These are phyloP conservation scores for Xerocomus alliaceus DNA, from an alignment of 1,284 basidiomycete genomes.

Conservation along the genomic window DNA sequence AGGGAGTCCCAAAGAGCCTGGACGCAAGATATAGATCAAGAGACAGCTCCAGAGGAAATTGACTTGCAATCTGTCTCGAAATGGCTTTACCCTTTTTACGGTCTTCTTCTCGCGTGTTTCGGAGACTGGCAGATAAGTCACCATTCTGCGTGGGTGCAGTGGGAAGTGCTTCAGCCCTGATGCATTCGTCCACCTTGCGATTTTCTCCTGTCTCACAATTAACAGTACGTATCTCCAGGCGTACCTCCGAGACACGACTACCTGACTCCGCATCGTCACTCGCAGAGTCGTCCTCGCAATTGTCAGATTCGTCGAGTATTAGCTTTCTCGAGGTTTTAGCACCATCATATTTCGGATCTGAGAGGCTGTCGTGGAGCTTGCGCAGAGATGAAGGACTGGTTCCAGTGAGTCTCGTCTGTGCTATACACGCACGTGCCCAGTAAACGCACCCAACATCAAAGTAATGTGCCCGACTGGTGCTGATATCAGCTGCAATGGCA, in stretches of 20 bases:
- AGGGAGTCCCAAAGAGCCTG: slow-evolving; percentile 86
- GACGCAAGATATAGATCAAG: slow-evolving; percentile 17
- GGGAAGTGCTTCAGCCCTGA: background rate
- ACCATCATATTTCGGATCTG: slow-evolving; percentile 80
- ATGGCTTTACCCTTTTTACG: slow-evolving; percentile 82
- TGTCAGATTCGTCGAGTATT: slow-evolving; percentile 55
- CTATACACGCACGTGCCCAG: slow-evolving; percentile 29
- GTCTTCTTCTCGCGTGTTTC: slow-evolving; percentile 68
- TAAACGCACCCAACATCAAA: slow-evolving; percentile 74
- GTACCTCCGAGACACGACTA: slow-evolving; percentile 24
- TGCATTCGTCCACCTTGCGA: slow-evolving; percentile 1
- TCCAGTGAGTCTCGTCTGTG: slow-evolving; percentile 14
- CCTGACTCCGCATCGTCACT: slow-evolving; percentile 23
- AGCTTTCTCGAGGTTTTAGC: slow-evolving; percentile 66
- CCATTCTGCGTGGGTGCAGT: slow-evolving; percentile 43
- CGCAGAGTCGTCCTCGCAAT: slow-evolving; percentile 44
- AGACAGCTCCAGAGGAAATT: slow-evolving; percentile 1
- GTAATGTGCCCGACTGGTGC: slow-evolving; percentile 76
- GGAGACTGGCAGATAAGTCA: slow-evolving; percentile 61
- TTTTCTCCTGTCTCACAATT: slow-evolving; percentile 8
- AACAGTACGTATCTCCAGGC: slow-evolving; percentile 34
- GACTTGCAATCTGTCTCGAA: slow-evolving; percentile 78
- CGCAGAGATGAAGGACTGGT: slow-evolving; percentile 73
- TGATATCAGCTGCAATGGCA: slow-evolving; percentile 32
- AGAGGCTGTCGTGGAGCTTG: slow-evolving; percentile 63